phyloP scores from a whole-genome alignment of 2,329 filamentous ascomycete genomes.

The Thermothelomyces thermophilus region DNA sequence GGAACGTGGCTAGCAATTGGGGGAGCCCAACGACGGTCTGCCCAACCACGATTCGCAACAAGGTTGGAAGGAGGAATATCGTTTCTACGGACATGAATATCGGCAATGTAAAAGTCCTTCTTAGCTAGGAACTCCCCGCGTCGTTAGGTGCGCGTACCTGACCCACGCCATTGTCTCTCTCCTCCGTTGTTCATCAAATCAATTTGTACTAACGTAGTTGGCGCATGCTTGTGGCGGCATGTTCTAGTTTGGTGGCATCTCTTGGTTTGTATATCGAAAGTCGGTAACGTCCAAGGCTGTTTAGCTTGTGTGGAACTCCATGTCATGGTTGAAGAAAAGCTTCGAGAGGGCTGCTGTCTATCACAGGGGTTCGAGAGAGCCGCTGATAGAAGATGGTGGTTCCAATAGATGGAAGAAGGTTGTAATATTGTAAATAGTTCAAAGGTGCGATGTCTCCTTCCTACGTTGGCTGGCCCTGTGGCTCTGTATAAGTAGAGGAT shows the following conservation, averaged over 20 bases:
- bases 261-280: constrained; percentile 38
- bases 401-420: too few relatives aligned
- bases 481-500: too few relatives aligned
- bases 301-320: constrained; percentile 38
- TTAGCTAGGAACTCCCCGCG: not conserved
- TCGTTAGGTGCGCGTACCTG: not conserved
- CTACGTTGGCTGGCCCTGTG: too few relatives aligned
- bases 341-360: constrained; percentile 35
- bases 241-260: constrained; percentile 40
- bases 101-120: constrained; percentile 31
- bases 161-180: not conserved
- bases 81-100: constrained; percentile 32
- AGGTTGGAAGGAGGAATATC: constrained; percentile 34
- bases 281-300: constrained; percentile 26
- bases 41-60: constrained; percentile 31
- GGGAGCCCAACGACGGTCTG: constrained; percentile 29
- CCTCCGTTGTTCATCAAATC: too few relatives aligned
- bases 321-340: constrained; percentile 40
- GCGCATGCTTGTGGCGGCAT: constrained; percentile 54
- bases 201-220: constrained; percentile 56
- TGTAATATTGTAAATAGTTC: too few relatives aligned
- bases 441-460: too few relatives aligned
- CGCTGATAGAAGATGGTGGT: too few relatives aligned
- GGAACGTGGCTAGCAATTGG: constrained; percentile 34
- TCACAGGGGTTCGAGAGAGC: too few relatives aligned